A percentile compares a stretch with the other conserved stretches of the same genome.
Evolutionary conservation across 176 grass and related monocot species (phyloP).

Genomic region (sorghum (Sorghum bicolor)): Sorghum_bicolor_NCBIv3 NC_012872.2:62556001-62556500

Average conservation of each 20-base stretch:
- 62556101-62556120: constrained; percentile 16
- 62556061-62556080: not conserved
- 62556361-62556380: constrained; percentile 33
- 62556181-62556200: not conserved
- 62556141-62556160: constrained; percentile 34
- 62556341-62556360: constrained; percentile 19
- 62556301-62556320: constrained; percentile 29
- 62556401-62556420: too few species aligned
- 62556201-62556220: not conserved
- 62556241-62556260: not conserved
- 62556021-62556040: constrained; percentile 80
- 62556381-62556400: constrained; percentile 6
- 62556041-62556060: constrained; percentile 76
- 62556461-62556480: not conserved
- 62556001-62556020: constrained; percentile 73
- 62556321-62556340: constrained; percentile 33
- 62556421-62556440: constrained; percentile 62
- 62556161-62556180: too few species aligned
- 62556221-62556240: not conserved
- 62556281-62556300: constrained; percentile 36
- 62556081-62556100: constrained; percentile 51
- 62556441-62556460: constrained; percentile 37
- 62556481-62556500: constrained; percentile 13
- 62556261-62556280: not conserved
- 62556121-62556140: constrained; percentile 36